Evolutionary conservation across 2,329 filamentous ascomycete species (phyloP).

Genomic region (Fonsecaea nubica): DNA sequence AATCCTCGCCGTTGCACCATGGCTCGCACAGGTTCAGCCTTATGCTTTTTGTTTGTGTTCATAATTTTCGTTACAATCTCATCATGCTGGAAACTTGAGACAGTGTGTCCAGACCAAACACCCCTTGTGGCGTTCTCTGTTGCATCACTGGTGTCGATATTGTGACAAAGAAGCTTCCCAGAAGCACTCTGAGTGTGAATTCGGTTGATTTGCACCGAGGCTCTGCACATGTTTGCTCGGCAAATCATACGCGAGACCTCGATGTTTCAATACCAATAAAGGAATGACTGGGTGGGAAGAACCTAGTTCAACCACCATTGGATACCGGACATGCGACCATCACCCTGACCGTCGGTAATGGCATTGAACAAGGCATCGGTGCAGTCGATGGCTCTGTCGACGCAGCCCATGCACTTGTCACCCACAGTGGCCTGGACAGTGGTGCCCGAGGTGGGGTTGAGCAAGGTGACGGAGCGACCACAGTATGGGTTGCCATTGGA

Average conservation of each 20-base stretch:
- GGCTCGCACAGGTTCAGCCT: conserved; percentile 5
- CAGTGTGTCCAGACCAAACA: neutral
- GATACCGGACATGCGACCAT: conserved; percentile 52
- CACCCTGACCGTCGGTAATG: conserved; percentile 43
- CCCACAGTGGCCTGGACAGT: conserved; percentile 65
- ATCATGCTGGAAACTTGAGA: neutral
- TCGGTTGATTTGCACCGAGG: conserved; percentile 1
- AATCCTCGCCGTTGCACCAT: conserved; percentile 2
- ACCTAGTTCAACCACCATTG: conserved; percentile 50
- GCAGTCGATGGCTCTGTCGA: conserved; percentile 41
- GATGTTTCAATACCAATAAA: neutral
- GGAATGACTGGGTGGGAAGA: neutral
- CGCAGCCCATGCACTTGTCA: conserved; percentile 80
- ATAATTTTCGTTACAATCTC: conserved; percentile 21
- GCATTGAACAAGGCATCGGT: conserved; percentile 48
- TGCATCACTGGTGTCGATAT: neutral
- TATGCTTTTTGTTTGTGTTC: conserved; percentile 16
- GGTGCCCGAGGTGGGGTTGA: conserved; percentile 59
- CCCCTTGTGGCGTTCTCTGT: neutral
- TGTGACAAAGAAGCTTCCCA: conserved; percentile 12
- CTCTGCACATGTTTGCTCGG: conserved; percentile 11
- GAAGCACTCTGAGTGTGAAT: conserved; percentile 12
- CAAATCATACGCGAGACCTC: conserved; percentile 4
- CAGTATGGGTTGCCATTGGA: conserved; percentile 76
- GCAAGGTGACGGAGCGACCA: conserved; percentile 71